phyloP scores from a whole-genome alignment of 139 green algal genomes.

The Chlorella vulgaris region DNA sequence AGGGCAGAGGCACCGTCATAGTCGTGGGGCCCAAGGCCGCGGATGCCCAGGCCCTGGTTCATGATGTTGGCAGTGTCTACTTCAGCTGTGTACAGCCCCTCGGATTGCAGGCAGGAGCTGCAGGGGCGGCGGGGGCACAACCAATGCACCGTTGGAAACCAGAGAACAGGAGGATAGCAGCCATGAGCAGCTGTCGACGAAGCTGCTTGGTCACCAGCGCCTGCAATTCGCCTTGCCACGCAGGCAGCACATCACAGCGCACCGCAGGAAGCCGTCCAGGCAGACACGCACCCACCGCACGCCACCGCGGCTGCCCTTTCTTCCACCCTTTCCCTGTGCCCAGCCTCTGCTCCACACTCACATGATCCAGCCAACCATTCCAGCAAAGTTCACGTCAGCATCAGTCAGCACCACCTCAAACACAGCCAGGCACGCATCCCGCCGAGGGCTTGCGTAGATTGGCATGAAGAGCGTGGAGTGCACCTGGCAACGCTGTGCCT shows the following conservation, averaged over 20 bases:
- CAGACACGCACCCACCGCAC: too few relatives aligned
- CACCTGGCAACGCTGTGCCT: conserved; percentile 82
- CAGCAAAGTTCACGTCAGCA: conserved; percentile 65
- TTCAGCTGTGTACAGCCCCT: conserved; percentile 60
- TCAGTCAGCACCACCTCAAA: conserved; percentile 82
- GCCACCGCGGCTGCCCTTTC: too few relatives aligned
- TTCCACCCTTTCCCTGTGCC: too few relatives aligned
- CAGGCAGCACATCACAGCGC: too few relatives aligned
- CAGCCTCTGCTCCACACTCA: conserved; percentile 20
- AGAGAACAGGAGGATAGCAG: background rate
- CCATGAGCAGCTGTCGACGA: too few relatives aligned
- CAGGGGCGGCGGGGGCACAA: background rate
- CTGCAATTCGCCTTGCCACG: too few relatives aligned
- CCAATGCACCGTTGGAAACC: too few relatives aligned
- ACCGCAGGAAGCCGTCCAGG: too few relatives aligned
- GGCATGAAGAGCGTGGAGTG: conserved; percentile 77
- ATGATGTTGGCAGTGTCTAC: conserved; percentile 37
- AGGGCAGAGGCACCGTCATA: conserved; percentile 36
- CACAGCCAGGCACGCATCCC: conserved; percentile 64
- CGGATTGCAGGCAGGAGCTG: conserved; percentile 47
- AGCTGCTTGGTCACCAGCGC: too few relatives aligned
- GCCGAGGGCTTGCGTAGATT: conserved; percentile 44
- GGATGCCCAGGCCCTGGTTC: conserved; percentile 50
- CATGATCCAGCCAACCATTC: conserved; percentile 64
- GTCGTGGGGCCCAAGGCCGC: conserved; percentile 29